Evolutionary conservation across 768 basidiomycete genomes (phyloP), one percentile per base, ranked within the genome.

Genomic region (Lactarius indigo): DNA sequence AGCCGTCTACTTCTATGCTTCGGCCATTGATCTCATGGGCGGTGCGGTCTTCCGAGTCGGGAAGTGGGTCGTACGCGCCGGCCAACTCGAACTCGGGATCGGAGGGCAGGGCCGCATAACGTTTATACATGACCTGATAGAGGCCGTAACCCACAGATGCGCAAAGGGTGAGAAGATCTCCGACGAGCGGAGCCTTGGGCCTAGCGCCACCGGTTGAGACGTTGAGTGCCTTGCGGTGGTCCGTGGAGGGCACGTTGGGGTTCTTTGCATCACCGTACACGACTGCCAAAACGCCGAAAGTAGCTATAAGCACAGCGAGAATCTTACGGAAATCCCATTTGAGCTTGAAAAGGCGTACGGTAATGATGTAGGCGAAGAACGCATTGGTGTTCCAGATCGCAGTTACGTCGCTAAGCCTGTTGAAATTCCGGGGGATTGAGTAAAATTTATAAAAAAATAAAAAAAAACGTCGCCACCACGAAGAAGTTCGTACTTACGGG

Each of bases 291-390:
- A 92, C 92, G 8, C 96, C 96, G 0, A 85, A 66, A 39, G 90
- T 94, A 1, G 96, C 96, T 30, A 96, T 77, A 17, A 83, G 73
- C 20, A 98, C 94, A 17, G 93, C 88, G 30, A 84, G 73, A 37
- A 94, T 77, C 52, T 84, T 87, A 55, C 84, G 79, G 18, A 82
- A 69, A 68, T 90, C 84, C 89, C 89, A 88, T 70, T 81, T 79
- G 30, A 85, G 77, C 26, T 82, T 78, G 67, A 88, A 87, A 3
- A 94, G 71, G 71, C 85, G 85, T 67, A 95, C 86, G n/a, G 88
- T 85, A 74, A 98, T 85, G 31, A 94, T 74, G 74, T 98, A 98
- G 6, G 92, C 91, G 76, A 94, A 95, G 79, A 98, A 95, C 1
- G 92, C 89, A 72, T 91, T 92, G 9, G 90, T 88, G 74, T 96